Evolutionary conservation across 2,329 filamentous ascomycete genomes (phyloP), one percentile per base, ranked within the genome.

Genomic region (Pseudogymnoascus sp.): DNA sequence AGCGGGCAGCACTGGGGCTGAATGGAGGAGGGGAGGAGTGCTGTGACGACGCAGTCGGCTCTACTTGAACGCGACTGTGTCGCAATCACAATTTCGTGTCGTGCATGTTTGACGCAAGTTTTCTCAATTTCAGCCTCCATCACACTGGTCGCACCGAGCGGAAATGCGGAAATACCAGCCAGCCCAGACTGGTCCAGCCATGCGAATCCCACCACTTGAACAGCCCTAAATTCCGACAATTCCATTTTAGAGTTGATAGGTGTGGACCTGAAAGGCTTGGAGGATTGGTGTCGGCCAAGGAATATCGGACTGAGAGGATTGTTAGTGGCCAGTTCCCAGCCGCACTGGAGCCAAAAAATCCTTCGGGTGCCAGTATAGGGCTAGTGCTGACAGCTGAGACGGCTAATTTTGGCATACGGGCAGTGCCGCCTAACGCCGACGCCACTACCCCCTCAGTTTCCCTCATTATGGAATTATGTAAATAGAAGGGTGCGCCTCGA

Each of bases 351-450:
- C 21, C 26, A 14, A 13, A 19, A 47, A 33, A 19, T 56, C 50
- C 50, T 56, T 56, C n/a, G 29, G 29, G 50, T 13, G 26, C 50
- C 26, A 56, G 14, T 56, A 56, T 33, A 8, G 50, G 50, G 10
- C n/a, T 56, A 56, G 50, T 7, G 50, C 50, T 56, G 26, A 56
- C 50, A 33, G 50, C 50, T 56, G n/a, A 33, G 47, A 13, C 29
- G 26, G n/a, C 14, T 56, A 56, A 56, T 56, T 56, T 56, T 56
- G 50, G 50, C 50, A 56, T 7, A 33, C 29, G 50, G 50, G 50
- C 50, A 56, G 50, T 56, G 50, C 50, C 50, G 47, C 50, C 50
- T 19, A 56, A 26, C 16, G 10, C 16, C 16, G 10, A 56, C 10
- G 26, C 26, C 33, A 13, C n/a, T 3, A 31, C 10, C 26, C 14